Base-by-base conservation (phyloP, 2,329 filamentous ascomycete species). In the Beauveria asiatica region DNA sequence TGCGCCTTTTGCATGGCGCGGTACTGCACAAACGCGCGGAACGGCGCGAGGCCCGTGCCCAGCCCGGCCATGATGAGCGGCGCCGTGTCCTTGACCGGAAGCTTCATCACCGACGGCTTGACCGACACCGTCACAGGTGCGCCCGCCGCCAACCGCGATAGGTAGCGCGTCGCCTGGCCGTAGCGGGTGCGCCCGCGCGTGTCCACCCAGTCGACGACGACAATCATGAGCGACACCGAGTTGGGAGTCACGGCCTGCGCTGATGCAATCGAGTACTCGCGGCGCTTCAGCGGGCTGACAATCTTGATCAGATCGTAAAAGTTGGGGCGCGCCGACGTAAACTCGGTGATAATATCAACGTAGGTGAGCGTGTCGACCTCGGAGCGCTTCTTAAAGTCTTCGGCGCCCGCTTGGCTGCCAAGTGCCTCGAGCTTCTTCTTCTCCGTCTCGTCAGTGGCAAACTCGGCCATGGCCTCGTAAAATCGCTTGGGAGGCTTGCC, bases 51-150 rank as follows among this genome's bases (percentile, higher is more conserved):
- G 71, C 94, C 94, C 0, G 94, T 99, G 64, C 94, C 94, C n/a
- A 97, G 88, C 74, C 94, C 94, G 10, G 94, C 94, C 93, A 99
- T 97, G 80, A 99, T 97, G 71, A 99, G 86, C 45, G 94, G 94
- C 52, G 93, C 90, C 42, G 90, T 94, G 67, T 92, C 87, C 72
- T 86, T 88, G 63, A 83, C 77, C 5, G 94, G 94, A n/a, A 99
- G 83, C 78, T 97, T 99, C 94, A 99, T 99, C 66, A 97, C 94
- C 25, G 92, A 97, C 0, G 94, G 91, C 80, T 99, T 99, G 73
- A 99, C 92, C 39, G 90, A 96, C 61, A 91, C 94, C 3, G 92
- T 96, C 64, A 99, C 85, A 39, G 87, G 79, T 42, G 89, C 78
- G 56, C 94, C 94, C 13, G 90, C 78, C 13, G 82, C 81, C 41